Conservation (phyloP, 2,329 filamentous ascomycete species). For the Neonectria hederae region DNA sequence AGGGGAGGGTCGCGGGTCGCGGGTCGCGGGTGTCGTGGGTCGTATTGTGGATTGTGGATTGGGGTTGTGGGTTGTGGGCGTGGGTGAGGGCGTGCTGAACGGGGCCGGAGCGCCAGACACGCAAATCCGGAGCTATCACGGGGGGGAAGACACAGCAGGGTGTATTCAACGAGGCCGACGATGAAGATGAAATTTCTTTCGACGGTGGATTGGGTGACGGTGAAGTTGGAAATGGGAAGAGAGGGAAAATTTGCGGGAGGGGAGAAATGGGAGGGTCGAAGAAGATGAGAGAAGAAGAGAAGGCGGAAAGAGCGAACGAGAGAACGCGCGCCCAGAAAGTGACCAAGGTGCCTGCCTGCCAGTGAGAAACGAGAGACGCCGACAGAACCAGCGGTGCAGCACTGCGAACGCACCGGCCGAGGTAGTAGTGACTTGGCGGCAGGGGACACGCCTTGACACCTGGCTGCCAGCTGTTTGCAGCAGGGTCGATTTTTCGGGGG, state of each 20-base stretch:
- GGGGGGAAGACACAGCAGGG: conserved; percentile 21
- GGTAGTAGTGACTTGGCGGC: conserved; percentile 36
- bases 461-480: conserved; percentile 42
- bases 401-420: conserved; percentile 18
- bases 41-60: conserved; percentile 15
- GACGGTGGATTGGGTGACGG: conserved; percentile 19
- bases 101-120: conserved; percentile 43
- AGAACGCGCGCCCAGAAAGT: conserved; percentile 30
- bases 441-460: conserved; percentile 35
- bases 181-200: conserved; percentile 15
- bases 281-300: conserved; percentile 36
- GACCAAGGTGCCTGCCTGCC: conserved; percentile 21
- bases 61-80: conserved; percentile 22
- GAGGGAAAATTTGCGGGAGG: conserved; percentile 31
- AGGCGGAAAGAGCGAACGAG: conserved; percentile 34
- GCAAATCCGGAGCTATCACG: conserved; percentile 38
- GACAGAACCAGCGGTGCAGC: conserved; percentile 31
- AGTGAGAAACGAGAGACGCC: conserved; percentile 36
- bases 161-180: conserved; percentile 13
- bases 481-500: conserved; percentile 29
- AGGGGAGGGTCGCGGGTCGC: conserved; percentile 38
- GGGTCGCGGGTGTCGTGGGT: conserved; percentile 21
- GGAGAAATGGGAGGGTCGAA: conserved; percentile 35
- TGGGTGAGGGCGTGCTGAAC: conserved; percentile 36
- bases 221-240: conserved; percentile 33